Conservation (phyloP, 306 rosid species). For the Hippophae gyantsensis region DNA sequence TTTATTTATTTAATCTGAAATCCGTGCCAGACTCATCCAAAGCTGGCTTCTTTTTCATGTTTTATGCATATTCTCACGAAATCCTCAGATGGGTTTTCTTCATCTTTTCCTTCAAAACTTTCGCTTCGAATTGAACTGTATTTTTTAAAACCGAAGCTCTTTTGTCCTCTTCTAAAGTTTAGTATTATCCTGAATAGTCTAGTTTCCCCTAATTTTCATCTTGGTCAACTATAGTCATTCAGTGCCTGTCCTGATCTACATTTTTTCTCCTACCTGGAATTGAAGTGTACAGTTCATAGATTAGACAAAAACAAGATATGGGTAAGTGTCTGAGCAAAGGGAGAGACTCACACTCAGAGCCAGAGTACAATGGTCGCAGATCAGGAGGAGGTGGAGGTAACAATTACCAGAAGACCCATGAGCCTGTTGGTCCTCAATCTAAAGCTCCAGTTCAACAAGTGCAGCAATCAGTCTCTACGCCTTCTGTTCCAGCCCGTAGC, state of each 20-base stretch:
- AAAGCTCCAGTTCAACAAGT: conserved; percentile 29
- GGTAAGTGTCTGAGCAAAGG: conserved; percentile 54
- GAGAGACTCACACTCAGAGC: conserved; percentile 20
- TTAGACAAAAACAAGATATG: conserved; percentile 24
- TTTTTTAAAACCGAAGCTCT: conserved; percentile 12
- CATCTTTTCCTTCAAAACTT: too few species aligned
- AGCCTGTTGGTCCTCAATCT: conserved; percentile 36
- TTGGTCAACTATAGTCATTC: background rate
- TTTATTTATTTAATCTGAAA: too few species aligned
- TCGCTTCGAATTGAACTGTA: background rate
- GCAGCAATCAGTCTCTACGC: conserved; percentile 29
- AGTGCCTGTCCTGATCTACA: conserved; percentile 22
- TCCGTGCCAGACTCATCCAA: too few species aligned
- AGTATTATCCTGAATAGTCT: background rate
- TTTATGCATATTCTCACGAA: too few species aligned
- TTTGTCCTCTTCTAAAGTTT: background rate
- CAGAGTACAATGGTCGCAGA: conserved; percentile 28
- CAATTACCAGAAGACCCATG: conserved; percentile 29
- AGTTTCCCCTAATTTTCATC: conserved; percentile 4
- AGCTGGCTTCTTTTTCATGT: too few species aligned
- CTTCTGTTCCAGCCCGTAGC: conserved; percentile 25
- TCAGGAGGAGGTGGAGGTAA: conserved; percentile 26
- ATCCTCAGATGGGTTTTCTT: too few species aligned
- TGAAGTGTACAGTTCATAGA: conserved; percentile 3
- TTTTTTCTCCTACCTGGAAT: background rate